Evolutionary conservation across 1,284 basidiomycete genomes (phyloP), one percentile per base, ranked within the genome.

Genomic region (Singerocomus inundabilis): DNA sequence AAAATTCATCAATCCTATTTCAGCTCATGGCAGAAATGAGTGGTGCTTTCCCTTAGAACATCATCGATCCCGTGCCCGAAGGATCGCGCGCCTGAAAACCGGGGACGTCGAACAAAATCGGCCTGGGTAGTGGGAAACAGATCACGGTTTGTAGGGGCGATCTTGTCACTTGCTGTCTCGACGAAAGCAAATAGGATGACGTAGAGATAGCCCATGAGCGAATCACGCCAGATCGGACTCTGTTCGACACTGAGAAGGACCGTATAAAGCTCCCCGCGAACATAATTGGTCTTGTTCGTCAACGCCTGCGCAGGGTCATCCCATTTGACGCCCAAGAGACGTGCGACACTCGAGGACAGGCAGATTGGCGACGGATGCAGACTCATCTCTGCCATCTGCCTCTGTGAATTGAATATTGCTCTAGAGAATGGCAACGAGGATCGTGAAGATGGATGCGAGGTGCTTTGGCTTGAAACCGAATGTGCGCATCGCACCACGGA

Each of bases 381-480:
- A 80, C 5, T 84, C 84, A 57, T 88, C 83, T 39, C 76, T 78
- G 11, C 81, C 81, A 61, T 88, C 85, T 6, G 82, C 82, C 51
- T 91, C 85, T 21, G 74, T 74, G 66, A 97, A 97, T 46, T 88
- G 79, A 48, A 97, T 59, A 70, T 95, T 96, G 45, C 89, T 85
- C 51, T 96, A 78, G 51, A 96, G 84, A 57, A 96, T 89, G 49
- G 89, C 82, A 45, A 90, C 80, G 48, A 97, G 79, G 50, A 94
- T 72, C 58, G 81, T 81, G 72, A 92, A 92, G 60, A 96, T 92
- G 59, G 89, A 79, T 1, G 82, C 72, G 53, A 88, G 77, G 68
- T 93, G 89, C 66, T 94, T 94, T 16, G 83, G 73, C 72, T 95
- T 95, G 80, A 97, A 94, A 18, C 91, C 93, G 30, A 97, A 80